Evolutionary conservation across 2,329 filamentous ascomycete genomes (phyloP).

Genomic region (Aspergillus carbonarius): DNA sequence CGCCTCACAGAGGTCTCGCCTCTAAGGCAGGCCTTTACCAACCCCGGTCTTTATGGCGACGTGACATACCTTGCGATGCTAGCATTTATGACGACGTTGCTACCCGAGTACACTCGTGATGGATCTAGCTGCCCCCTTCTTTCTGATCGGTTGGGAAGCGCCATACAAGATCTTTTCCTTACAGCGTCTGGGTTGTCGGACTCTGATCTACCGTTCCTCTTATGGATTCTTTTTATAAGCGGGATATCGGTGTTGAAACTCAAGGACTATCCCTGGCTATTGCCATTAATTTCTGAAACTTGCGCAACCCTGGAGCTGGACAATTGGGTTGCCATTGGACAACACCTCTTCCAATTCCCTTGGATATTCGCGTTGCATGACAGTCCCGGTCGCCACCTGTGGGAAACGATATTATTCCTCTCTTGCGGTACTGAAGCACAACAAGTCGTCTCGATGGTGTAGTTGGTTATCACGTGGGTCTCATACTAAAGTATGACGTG

Average conservation of each 20-base stretch:
- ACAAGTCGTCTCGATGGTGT: too few relatives aligned
- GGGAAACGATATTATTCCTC: background rate
- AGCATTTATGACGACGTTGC: slow-evolving; percentile 6
- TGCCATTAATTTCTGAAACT: background rate
- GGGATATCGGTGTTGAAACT: slow-evolving; percentile 3
- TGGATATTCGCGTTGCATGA: slow-evolving; percentile 9
- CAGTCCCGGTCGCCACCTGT: background rate
- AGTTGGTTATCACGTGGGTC: background rate
- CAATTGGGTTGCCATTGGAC: background rate
- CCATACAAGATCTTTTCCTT: background rate
- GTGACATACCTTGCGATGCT: slow-evolving; percentile 5
- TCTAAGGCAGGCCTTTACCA: background rate
- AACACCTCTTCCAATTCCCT: slow-evolving; percentile 1
- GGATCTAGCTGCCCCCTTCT: slow-evolving; percentile 1
- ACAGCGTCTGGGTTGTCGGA: background rate
- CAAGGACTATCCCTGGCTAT: background rate
- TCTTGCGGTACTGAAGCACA: background rate
- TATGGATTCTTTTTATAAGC: slow-evolving; percentile 9
- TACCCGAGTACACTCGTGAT: slow-evolving; percentile 8
- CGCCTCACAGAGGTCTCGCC: background rate
- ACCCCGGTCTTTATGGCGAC: background rate
- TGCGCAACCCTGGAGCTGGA: background rate
- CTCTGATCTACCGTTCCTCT: background rate
- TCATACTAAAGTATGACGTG: background rate
- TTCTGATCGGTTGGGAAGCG: background rate